Base-by-base conservation (phyloP, 208 protist species). In the Trypanosoma lewisi region DNA sequence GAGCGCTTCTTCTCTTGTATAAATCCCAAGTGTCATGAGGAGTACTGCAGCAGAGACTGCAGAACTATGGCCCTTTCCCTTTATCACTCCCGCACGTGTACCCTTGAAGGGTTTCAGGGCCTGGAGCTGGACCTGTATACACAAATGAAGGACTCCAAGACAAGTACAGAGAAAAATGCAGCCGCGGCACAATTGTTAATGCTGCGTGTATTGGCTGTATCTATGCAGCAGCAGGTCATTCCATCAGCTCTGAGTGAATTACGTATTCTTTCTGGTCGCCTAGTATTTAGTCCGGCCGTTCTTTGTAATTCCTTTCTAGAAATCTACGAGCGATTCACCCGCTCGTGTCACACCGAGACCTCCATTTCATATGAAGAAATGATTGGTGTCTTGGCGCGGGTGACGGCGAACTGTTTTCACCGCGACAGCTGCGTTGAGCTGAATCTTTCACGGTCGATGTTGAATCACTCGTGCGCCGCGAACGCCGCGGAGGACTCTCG, bases 31-130 rank as follows among this genome's bases (percentile, higher is more conserved):
- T 95, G 89, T 63, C 85, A 93, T 69, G 89, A 95, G 63, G 85
- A 95, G 75, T 95, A 95, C 77, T 95, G 89, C 70, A 90, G 82
- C 56, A 78, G 89, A 33, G 85, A 93, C 45, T 95, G 89, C 61
- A 75, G 89, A 17, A 59, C 75, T 9, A 54, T 72, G 48, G 89
- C 89, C 0, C 57, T 84, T 56, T 42, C 70, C 9, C 64, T 68
- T 27, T 95, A 95, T 63, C 89, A 95, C 75, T 67, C 58, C 17
- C 50, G 70, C 2, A 85, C 91, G n/a, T 95, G 89, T 59, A 11
- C 37, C 45, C 83, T 89, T 49, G 68, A 79, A 36, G 75, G 66
- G n/a, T 87, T 85, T 52, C 89, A 91, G 59, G 75, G 71, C 42
- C 60, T 95, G 42, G 89, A 95, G 52, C 73, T 95, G 4, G 89